Evolutionary conservation across 305 asterid species (phyloP), one percentile per base, ranked within the genome.

Genomic region (Solanum aculeatissimum): DNA sequence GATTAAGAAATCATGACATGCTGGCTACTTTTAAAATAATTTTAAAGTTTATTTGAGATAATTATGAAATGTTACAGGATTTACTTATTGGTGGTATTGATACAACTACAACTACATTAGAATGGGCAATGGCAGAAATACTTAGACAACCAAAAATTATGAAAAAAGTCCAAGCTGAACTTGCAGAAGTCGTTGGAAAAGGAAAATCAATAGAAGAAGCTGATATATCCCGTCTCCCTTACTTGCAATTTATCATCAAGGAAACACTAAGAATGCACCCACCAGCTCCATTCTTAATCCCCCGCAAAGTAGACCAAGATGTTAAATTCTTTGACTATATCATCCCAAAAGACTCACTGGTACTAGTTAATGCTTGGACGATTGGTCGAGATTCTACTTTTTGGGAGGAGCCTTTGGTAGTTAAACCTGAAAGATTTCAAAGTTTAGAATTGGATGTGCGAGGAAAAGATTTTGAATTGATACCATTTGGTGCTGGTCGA

Each of bases 1-100:
- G n/a, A n/a, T n/a, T n/a, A n/a, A n/a, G n/a, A n/a, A n/a, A n/a
- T n/a, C n/a, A n/a, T n/a, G n/a, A n/a, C n/a, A n/a, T n/a, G n/a
- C n/a, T n/a, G n/a, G n/a, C n/a, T n/a, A n/a, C n/a, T n/a, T n/a
- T n/a, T n/a, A n/a, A n/a, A n/a, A n/a, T n/a, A n/a, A n/a, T n/a
- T n/a, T n/a, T n/a, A n/a, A n/a, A n/a, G n/a, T n/a, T 35, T 55
- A 55, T 55, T 55, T 55, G n/a, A 55, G 9, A 55, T 4, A 55
- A 55, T 19, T 55, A 55, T 9, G 7, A 29, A 29, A 29, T 65
- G 18, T 27, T 65, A 65, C 15, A 29, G 7, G 45, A 16, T 82
- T 84, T 89, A 89, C 78, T 89, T 82, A 90, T 54, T 16, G 91
- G 85, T 8, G 91, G 90, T 51, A 89, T 90, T 6, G 88, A 89